A percentile compares a stretch with the other conserved stretches of the same genome.
phyloP scores from a whole-genome alignment of 192 early-diverging fungal genomes.

The Phlyctochytrium arcticum region DNA sequence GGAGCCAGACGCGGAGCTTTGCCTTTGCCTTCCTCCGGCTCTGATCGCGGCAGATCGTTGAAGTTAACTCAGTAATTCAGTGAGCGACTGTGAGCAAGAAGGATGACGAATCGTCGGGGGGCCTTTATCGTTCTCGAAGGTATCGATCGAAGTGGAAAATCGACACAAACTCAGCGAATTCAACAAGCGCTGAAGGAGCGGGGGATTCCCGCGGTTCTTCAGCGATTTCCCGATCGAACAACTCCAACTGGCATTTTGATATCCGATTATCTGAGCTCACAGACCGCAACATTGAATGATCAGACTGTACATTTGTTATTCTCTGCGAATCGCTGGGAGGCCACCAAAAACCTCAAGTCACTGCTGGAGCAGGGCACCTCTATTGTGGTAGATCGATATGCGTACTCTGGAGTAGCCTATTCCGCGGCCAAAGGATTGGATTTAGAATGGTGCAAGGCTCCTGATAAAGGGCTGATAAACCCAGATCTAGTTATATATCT shows the following conservation, averaged over 20 bases:
- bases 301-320: constrained; percentile 88
- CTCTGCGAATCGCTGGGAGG: constrained; percentile 95
- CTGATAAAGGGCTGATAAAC: constrained; percentile 76
- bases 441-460: constrained; percentile 81
- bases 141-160: constrained; percentile 85
- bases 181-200: constrained; percentile 48
- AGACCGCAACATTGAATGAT: constrained; percentile 63
- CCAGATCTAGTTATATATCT: constrained; percentile 90
- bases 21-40: too few species aligned
- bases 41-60: too few species aligned
- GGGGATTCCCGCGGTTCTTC: constrained; percentile 48
- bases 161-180: constrained; percentile 75
- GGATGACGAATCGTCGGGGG: constrained; percentile 49
- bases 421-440: constrained; percentile 79
- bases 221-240: constrained; percentile 90
- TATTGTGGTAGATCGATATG: constrained; percentile 89
- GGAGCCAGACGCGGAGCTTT: too few species aligned
- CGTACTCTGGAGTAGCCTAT: constrained; percentile 92
- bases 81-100: too few species aligned
- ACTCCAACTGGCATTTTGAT: constrained; percentile 92
- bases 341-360: constrained; percentile 59
- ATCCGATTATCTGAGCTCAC: constrained; percentile 67
- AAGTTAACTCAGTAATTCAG: too few species aligned
- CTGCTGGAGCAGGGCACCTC: constrained; percentile 66
- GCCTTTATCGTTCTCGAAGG: constrained; percentile 92